Base-by-base conservation (phyloP, 2,329 filamentous ascomycete genomes). In the Aspergillus fumigatus region DNA sequence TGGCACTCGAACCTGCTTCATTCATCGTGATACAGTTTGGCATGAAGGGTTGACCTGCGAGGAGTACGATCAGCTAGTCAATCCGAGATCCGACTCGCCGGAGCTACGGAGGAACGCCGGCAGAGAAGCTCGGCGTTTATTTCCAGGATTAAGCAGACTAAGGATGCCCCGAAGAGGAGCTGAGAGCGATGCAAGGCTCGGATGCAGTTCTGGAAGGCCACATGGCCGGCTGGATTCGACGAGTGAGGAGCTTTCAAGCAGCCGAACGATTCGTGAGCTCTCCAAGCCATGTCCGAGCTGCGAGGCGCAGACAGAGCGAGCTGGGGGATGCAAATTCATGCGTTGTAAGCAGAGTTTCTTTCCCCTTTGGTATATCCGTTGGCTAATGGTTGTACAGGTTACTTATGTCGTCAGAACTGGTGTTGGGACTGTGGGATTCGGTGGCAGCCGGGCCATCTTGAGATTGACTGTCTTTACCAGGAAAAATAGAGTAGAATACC, bases 1-100 rank as follows among this genome's bases (percentile, higher is more conserved):
- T 25, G 62, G 62, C 8, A 59, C 53, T 32, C 53, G 56, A 26
- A 63, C 58, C 25, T 63, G 59, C 32, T 62, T 61, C 26, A 58
- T 56, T 19, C 60, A 64, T 54, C 55, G 59, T 9, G 38, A 54
- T 14, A 56, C 27, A 7, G 48, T 53, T 5, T 64, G 60, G 60
- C 62, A 64, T 27, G 58, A 62, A 17, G 60, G 62, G 7, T 50
- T 61, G 49, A 57, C 59, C 2, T 64, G 62, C 29, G 59, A 54
- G 19, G 56, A 64, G 35, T 61, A 61, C 41, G 62, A 64, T 32
- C 51, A 47, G 9, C 26, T 45, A 8, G 35, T 17, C 4, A 38
- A 43, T 3, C 19, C 17, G n/a, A 54, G 41, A 51, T 26, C 19
- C 21, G 43, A 23, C 40, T 4, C 35, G 23, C 3, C 48, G n/a